Evolutionary conservation across 23 red algal species (phyloP), one percentile per base, ranked within the genome.

Genomic region (Agarophyton chilense): DNA sequence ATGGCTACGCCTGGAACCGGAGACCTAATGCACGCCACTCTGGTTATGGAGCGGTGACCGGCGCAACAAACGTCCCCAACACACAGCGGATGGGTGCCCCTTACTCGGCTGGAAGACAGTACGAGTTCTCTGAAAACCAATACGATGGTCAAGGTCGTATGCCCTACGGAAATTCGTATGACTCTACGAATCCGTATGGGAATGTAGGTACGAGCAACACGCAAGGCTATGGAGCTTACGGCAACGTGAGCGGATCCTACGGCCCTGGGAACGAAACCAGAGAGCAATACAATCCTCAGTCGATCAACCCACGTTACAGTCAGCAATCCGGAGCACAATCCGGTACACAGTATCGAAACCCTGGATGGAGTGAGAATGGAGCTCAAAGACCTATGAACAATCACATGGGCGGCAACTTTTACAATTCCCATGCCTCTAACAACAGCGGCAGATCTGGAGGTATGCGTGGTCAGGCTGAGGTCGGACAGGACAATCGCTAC

Each of bases 1-100:
- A 88, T 33, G 83, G 52, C 25, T 73, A 63, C 52, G 49, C 47
- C 32, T 89, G 85, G 85, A 77, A 64, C 52, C 70, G 85, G n/a
- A 52, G 71, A 24, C 28, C 53, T 25, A 47, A 22, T 34, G 43
- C 8, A 6, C 68, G 68, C 43, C 19, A 47, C 29, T 6, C 47
- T 11, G 68, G 40, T 24, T 74, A 74, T 25, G 68, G 68, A 47
- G 68, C n/a, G 7, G 24, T 46, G 40, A 18, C 68, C 4, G 43
- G 40, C 68, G 25, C 29, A 49, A 74, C 68, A 9, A 47, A 74
- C 43, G 68, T 21, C 7, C 25, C 68, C 0, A 49, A 31, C 38
- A 6, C 40, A 25, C 68, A 74, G 36, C 68, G 68, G 21, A 43
- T 74, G 68, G 40, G 22, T 74, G 17, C 40, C 19, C 36, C 68